Evolutionary conservation across 345 rosid genomes (phyloP), one percentile per base, ranked within the genome.

Genomic region (Eucalyptus sp.): DNA sequence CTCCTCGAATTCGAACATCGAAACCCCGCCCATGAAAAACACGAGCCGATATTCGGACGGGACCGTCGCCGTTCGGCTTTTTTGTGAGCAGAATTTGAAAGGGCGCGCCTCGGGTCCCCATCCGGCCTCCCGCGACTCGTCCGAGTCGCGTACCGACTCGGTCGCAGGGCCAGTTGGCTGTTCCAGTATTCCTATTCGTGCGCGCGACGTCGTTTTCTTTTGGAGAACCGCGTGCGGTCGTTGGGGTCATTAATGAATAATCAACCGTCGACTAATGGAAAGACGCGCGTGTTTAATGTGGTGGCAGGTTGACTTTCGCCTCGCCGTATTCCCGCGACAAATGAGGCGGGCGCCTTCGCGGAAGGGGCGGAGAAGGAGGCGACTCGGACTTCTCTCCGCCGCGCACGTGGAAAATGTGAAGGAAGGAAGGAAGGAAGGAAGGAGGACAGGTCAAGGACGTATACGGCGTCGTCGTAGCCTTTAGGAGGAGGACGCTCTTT

Each of bases 281-380:
- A 3, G 13, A 76, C 48, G 48, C 48, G 46, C 48, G 48, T 49
- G 62, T 88, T 89, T 18, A 14, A n/a, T 50, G n/a, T 56, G 43
- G 64, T 24, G 92, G 87, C 94, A 95, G 97, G 91, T 87, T 94
- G 93, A 92, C 92, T 3, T 84, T 86, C 81, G 89, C 8, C 15
- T 88, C 89, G 4, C 95, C 97, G 4, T 93, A 92, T n/a, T 87
- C 86, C 8, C 87, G 91, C 16, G 88, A 44, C 60, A 54, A 83
- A 13, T 76, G 48, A 76, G 29, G 62, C 43, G 9, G 0, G 81
- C 83, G 84, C 48, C 43, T 20, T 41, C 48, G 8, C 7, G 84
- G 84, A 41, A 41, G 15, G 83, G 20, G 83, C 29, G 27, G 71
- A 29, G 11, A 43, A 56, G 29, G 29, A 24, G 29, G 76, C 37